phyloP scores from a whole-genome alignment of 129 eudicot genomes.

The Centrapalus pauciflorus region DNA sequence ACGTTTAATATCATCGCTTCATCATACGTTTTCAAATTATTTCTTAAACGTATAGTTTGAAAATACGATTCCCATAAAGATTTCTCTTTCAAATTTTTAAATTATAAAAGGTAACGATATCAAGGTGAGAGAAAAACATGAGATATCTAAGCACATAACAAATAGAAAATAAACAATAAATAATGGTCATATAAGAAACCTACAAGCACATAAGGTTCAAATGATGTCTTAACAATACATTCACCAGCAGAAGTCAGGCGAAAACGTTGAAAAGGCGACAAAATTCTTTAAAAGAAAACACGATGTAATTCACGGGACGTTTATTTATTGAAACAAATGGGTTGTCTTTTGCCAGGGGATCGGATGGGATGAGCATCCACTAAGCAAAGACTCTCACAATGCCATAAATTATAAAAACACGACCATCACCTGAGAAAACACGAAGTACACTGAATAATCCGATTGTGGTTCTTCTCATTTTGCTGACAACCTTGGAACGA shows the following conservation, averaged over 20 bases:
- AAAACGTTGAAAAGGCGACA: conserved; percentile 3
- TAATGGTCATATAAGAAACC: not conserved
- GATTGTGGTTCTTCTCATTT: conserved; percentile 19
- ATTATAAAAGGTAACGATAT: no score
- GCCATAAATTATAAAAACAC: conserved; percentile 21
- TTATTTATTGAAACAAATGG: conserved; percentile 31
- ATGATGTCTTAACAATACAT: conserved; percentile 12
- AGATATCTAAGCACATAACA: not conserved
- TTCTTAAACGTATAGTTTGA: no score
- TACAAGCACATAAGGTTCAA: not conserved
- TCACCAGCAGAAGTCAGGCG: not conserved
- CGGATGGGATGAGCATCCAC: not conserved
- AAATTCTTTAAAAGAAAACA: conserved; percentile 21
- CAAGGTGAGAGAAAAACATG: not conserved
- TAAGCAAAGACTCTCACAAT: conserved; percentile 24
- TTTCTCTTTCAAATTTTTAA: no score
- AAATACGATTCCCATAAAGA: no score
- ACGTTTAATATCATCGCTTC: no score
- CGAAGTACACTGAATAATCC: conserved; percentile 20
- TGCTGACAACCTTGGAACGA: conserved; percentile 13
- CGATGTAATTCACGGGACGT: not conserved
- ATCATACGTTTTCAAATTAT: no score
- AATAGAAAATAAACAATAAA: not conserved
- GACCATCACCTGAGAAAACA: conserved; percentile 7
- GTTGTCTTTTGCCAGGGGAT: conserved; percentile 1